Evolutionary conservation across 2,329 filamentous ascomycete species (phyloP).

Genomic region (Fusarium newnesense): DNA sequence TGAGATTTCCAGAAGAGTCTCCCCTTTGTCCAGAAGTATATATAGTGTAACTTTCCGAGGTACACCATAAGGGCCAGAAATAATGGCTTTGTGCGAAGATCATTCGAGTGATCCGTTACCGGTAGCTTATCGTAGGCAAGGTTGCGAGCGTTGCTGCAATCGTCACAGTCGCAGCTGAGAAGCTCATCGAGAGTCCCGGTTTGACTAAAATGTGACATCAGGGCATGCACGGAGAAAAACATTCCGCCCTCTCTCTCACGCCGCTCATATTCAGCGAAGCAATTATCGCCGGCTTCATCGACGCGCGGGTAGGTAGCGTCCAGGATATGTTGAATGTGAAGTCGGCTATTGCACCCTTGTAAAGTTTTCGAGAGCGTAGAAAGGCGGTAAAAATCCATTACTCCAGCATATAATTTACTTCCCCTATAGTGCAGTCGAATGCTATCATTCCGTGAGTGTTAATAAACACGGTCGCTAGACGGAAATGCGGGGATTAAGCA

Average conservation of each 20-base stretch:
- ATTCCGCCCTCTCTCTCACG: background rate
- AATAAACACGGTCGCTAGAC: background rate
- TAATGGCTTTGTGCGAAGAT: background rate
- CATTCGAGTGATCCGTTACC: background rate
- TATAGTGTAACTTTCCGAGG: background rate
- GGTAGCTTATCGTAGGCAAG: background rate
- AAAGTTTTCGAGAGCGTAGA: background rate
- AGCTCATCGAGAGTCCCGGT: background rate
- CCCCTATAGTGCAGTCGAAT: no score
- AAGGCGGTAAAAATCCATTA: background rate
- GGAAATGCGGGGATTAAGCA: background rate
- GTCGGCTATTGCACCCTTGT: background rate
- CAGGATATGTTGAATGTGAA: background rate
- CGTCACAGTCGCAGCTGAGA: background rate
- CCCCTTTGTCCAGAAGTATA: background rate
- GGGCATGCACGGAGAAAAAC: background rate
- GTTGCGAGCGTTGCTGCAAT: background rate
- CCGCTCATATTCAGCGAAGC: background rate
- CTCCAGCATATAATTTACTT: background rate
- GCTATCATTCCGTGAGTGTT: background rate
- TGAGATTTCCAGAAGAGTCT: background rate
- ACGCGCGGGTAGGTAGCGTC: background rate
- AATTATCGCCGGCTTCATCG: background rate
- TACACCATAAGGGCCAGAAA: background rate
- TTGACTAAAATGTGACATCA: background rate